Conservation (phyloP, 2,329 filamentous ascomycete species). For the Trichocomaceae sp. region DNA sequence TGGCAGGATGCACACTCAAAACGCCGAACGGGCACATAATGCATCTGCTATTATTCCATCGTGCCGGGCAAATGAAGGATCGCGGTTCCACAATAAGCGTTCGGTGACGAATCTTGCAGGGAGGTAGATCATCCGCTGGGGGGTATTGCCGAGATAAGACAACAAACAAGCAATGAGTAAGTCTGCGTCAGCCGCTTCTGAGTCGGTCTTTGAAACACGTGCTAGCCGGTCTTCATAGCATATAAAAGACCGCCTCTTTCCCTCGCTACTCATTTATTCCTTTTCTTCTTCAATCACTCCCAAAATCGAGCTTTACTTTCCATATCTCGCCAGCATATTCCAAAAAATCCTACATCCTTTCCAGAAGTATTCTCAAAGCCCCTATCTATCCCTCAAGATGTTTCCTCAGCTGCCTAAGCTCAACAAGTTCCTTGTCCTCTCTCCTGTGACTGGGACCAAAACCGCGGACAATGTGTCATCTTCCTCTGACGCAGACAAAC, state of each 20-base stretch:
- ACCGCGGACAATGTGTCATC: not conserved
- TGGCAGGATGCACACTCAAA: not conserved
- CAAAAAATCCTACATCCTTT: not conserved
- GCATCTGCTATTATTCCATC: not conserved
- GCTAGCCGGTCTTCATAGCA: not conserved
- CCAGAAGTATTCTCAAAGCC: not conserved
- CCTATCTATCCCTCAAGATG: slow-evolving; percentile 6
- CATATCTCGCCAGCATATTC: not conserved
- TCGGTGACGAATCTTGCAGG: slow-evolving; percentile 3
- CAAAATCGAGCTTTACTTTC: not conserved
- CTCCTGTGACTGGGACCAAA: slow-evolving; percentile 6
- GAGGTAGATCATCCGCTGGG: slow-evolving; percentile 2
- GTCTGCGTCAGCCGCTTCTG: not conserved
- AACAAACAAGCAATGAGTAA: not conserved
- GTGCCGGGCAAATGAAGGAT: slow-evolving; percentile 7
- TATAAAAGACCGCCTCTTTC: slow-evolving; percentile 5
- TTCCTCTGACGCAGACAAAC: not conserved
- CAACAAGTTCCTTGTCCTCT: slow-evolving; percentile 12
- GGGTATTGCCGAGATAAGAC: not conserved
- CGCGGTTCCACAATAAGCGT: not conserved
- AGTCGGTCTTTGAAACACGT: slow-evolving; percentile 4
- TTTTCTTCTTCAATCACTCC: not conserved
- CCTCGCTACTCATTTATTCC: not conserved
- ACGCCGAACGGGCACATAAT: not conserved
- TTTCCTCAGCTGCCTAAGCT: slow-evolving; percentile 13